A percentile compares a stretch with the other conserved stretches of the same genome.
These are phyloP conservation scores for Inga oerstediana DNA, from an alignment of 306 rosid genomes.

Conservation along the genomic window DNA sequence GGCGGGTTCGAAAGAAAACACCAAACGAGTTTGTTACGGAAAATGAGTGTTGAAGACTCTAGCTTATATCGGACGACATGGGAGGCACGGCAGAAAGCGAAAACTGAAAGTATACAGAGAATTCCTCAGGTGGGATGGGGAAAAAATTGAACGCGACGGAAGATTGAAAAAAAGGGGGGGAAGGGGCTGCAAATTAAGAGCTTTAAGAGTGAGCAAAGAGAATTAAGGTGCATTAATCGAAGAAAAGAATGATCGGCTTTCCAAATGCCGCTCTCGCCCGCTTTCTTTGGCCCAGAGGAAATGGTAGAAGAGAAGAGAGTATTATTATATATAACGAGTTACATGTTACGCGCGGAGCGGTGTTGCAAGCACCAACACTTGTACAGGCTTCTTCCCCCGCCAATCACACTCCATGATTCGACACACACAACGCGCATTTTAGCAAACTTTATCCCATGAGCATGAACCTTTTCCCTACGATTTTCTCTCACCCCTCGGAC, in stretches of 20 bases:
- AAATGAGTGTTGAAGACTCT: slow-evolving; percentile 19
- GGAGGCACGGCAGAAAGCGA: slow-evolving; percentile 40
- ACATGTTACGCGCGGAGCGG: background rate
- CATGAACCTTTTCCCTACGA: background rate
- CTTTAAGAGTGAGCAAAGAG: slow-evolving; percentile 32
- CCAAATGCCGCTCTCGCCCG: slow-evolving; percentile 9
- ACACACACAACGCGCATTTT: slow-evolving; percentile 43
- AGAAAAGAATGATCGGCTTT: slow-evolving; percentile 34
- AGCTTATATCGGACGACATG: slow-evolving; percentile 95
- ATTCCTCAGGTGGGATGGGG: background rate
- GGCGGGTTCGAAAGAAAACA: slow-evolving; percentile 2
- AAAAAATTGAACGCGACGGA: background rate
- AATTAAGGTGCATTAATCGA: slow-evolving; percentile 38
- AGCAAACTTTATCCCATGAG: background rate
- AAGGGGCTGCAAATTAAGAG: slow-evolving; percentile 33
- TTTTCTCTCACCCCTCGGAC: background rate
- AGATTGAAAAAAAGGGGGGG: background rate
- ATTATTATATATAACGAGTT: slow-evolving; percentile 24
- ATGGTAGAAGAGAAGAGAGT: slow-evolving; percentile 11
- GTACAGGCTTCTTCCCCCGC: background rate
- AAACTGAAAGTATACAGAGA: background rate
- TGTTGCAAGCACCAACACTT: background rate
- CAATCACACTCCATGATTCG: background rate
- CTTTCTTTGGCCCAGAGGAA: slow-evolving; percentile 21
- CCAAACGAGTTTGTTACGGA: background rate